Conservation (phyloP, 169 alveolate species). For the Eimeria praecox region DNA sequence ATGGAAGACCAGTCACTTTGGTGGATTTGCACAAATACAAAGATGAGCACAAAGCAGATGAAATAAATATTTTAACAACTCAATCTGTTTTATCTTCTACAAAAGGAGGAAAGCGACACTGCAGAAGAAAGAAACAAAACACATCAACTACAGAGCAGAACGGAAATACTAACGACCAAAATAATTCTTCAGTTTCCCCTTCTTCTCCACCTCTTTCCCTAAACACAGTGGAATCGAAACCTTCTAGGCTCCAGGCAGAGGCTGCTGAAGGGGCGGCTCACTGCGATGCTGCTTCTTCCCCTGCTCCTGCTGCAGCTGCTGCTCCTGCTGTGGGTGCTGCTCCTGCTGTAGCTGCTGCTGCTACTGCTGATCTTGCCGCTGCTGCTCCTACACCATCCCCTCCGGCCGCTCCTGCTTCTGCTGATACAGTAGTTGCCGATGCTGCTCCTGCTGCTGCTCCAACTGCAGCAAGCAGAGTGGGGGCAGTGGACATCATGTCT, state of each 20-base stretch:
- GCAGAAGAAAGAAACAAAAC: neutral
- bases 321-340: neutral
- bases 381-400: neutral
- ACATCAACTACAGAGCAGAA: neutral
- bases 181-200: neutral
- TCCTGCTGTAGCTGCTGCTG: neutral
- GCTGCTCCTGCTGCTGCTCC: neutral
- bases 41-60: slow-evolving; percentile 4
- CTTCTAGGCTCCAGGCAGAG: neutral
- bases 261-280: neutral
- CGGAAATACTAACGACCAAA: neutral
- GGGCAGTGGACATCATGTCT: neutral
- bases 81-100: neutral
- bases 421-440: too few species aligned
- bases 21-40: slow-evolving; percentile 42
- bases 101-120: neutral
- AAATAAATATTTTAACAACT: neutral
- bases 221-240: neutral
- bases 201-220: neutral
- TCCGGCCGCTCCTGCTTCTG: neutral
- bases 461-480: neutral
- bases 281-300: neutral
- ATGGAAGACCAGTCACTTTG: slow-evolving; percentile 11
- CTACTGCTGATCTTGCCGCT: neutral
- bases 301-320: neutral